A percentile compares a stretch with the other conserved stretches of the same genome.
phyloP scores from a whole-genome alignment of 2,329 filamentous ascomycete species.

The Cercospora sp. region DNA sequence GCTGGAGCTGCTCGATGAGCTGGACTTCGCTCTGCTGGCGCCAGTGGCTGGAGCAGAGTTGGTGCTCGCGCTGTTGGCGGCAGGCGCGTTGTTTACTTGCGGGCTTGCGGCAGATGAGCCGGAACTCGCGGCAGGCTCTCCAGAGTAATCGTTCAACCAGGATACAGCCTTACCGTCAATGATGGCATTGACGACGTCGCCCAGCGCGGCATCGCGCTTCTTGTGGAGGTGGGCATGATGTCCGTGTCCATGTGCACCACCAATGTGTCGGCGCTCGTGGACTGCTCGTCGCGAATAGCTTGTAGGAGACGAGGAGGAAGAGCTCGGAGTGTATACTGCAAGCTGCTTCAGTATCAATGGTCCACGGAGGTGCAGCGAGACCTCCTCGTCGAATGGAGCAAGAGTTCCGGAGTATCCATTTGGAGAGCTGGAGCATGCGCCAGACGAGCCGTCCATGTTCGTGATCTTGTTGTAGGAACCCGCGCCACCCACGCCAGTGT shows the following conservation, averaged over 20 bases:
- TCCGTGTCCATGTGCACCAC: constrained; percentile 43
- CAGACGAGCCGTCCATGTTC: constrained; percentile 57
- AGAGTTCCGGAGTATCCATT: constrained; percentile 61
- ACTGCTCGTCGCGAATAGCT: constrained; percentile 18
- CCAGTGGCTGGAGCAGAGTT: constrained; percentile 20
- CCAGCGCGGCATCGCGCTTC: constrained; percentile 42
- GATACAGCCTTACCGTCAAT: constrained; percentile 60
- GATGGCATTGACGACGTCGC: constrained; percentile 56
- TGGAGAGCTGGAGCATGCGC: constrained; percentile 56
- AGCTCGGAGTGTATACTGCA: constrained; percentile 62
- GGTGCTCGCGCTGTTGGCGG: constrained; percentile 10
- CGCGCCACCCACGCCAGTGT: constrained; percentile 52
- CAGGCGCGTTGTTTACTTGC: constrained; percentile 25
- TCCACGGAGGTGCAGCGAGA: constrained; percentile 72
- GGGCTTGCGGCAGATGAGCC: constrained; percentile 48
- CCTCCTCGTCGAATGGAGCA: constrained; percentile 68
- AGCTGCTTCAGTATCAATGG: constrained; percentile 67
- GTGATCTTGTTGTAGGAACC: constrained; percentile 63
- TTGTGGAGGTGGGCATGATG: constrained; percentile 55
- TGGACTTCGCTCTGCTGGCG: constrained; percentile 20
- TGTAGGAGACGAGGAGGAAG: constrained; percentile 29
- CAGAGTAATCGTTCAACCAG: constrained; percentile 60
- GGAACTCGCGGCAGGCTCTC: constrained; percentile 31
- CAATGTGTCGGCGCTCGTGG: constrained; percentile 37
- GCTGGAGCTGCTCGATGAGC: not conserved